Conservation (phyloP, 1,139 yeast species). For the Yamadazyma atlantica region DNA sequence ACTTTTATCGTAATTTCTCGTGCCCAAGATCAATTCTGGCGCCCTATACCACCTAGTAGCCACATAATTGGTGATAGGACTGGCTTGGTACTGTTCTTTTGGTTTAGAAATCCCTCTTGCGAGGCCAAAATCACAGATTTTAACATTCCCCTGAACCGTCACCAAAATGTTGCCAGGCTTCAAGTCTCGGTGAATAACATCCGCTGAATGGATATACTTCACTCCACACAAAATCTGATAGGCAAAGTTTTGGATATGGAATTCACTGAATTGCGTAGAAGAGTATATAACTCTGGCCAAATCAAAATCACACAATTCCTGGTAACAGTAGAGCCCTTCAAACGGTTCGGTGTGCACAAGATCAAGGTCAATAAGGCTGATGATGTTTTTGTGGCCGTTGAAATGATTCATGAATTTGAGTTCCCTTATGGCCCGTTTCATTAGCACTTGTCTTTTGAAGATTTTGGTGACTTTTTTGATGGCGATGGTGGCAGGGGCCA, state of each 20-base stretch:
- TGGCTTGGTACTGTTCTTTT: too few species aligned
- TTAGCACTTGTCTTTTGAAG: slow-evolving; percentile 59
- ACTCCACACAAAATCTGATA: slow-evolving; percentile 82
- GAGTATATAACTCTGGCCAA: slow-evolving; percentile 77
- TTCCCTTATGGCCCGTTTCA: slow-evolving; percentile 78
- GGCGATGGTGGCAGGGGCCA: slow-evolving; percentile 43
- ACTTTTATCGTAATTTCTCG: slow-evolving; percentile 51
- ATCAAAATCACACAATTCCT: slow-evolving; percentile 78
- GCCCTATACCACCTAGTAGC: slow-evolving; percentile 97
- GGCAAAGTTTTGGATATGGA: slow-evolving; percentile 71
- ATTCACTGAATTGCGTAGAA: slow-evolving; percentile 74
- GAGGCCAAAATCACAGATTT: slow-evolving; percentile 86
- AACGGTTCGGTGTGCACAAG: slow-evolving; percentile 63
- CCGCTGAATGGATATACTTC: slow-evolving; percentile 82
- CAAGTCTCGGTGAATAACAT: slow-evolving; percentile 80
- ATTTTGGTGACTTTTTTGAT: slow-evolving; percentile 76
- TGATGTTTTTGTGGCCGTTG: slow-evolving; percentile 69
- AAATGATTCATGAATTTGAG: slow-evolving; percentile 74
- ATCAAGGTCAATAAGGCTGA: slow-evolving; percentile 68
- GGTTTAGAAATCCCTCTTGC: slow-evolving; percentile 84
- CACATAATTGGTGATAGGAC: slow-evolving; percentile 75
- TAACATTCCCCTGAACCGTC: slow-evolving; percentile 66
- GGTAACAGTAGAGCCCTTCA: slow-evolving; percentile 83
- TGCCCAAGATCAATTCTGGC: slow-evolving; percentile 78
- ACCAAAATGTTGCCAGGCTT: slow-evolving; percentile 84